Conservation (phyloP, 1,284 basidiomycete genomes). For the Apiotrichum mycotoxinovorans region DNA sequence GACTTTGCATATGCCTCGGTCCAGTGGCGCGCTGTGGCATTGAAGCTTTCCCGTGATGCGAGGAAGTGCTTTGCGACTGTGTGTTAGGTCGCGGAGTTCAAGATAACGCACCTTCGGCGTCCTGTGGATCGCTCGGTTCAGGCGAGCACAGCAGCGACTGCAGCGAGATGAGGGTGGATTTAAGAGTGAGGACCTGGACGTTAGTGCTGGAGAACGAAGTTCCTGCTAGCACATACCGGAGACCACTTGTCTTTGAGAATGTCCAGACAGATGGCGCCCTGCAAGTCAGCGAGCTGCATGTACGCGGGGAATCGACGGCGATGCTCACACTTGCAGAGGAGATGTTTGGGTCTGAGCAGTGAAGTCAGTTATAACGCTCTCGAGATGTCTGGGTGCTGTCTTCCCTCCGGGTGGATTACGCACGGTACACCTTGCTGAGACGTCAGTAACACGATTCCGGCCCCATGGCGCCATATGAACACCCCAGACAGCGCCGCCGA, state of each 20-base stretch:
- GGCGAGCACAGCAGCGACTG: constrained; percentile 94
- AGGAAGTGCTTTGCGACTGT: constrained; percentile 90
- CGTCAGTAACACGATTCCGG: constrained; percentile 8
- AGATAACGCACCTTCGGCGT: constrained; percentile 65
- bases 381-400: too few relatives aligned
- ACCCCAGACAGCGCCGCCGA: constrained; percentile 58
- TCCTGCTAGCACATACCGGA: constrained; percentile 28
- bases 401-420: constrained; percentile 13
- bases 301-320: neutral
- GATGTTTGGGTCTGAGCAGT: constrained; percentile 66
- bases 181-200: constrained; percentile 75
- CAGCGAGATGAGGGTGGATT: constrained; percentile 92
- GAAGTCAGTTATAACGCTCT: neutral
- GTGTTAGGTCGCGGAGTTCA: neutral
- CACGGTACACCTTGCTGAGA: constrained; percentile 77
- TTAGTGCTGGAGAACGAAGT: neutral
- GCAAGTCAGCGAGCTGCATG: constrained; percentile 5
- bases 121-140: constrained; percentile 95
- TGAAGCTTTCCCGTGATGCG: constrained; percentile 79
- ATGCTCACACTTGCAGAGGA: constrained; percentile 73
- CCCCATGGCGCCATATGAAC: too few relatives aligned
- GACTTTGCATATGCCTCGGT: constrained; percentile 82
- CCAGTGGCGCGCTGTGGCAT: constrained; percentile 92
- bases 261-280: constrained; percentile 55
- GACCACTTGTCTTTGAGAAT: constrained; percentile 86